phyloP scores from a whole-genome alignment of 306 rosid species.

The Pueraria montana region DNA sequence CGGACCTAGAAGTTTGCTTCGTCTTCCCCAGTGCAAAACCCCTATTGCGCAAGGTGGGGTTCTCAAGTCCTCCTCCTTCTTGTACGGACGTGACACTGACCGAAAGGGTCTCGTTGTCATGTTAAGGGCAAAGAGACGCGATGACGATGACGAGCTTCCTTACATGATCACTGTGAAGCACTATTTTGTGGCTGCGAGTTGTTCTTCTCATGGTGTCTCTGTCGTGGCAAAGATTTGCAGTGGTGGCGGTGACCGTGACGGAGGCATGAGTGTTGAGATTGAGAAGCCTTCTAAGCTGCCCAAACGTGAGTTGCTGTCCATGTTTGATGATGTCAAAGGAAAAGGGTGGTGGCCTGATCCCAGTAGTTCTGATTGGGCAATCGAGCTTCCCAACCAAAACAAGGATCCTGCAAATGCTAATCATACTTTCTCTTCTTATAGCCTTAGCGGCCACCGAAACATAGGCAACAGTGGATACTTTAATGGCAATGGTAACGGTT shows the following conservation, averaged over 20 bases:
- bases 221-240: constrained; percentile 7
- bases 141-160: constrained; percentile 10
- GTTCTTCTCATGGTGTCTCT: background rate
- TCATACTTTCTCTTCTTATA: too few species aligned
- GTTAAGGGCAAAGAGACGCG: background rate
- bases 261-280: background rate
- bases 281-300: background rate
- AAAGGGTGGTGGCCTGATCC: constrained; percentile 8
- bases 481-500: too few species aligned
- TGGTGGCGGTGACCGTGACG: background rate
- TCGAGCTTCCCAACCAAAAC: background rate
- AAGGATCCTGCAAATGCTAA: background rate
- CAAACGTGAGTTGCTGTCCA: background rate
- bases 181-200: background rate
- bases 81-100: background rate
- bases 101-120: background rate
- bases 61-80: too few species aligned
- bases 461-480: too few species aligned
- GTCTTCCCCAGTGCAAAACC: background rate
- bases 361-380: background rate
- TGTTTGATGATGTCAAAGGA: background rate
- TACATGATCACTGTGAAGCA: background rate
- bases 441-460: too few species aligned
- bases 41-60: background rate
- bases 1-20: too few species aligned